A percentile compares a stretch with the other conserved stretches of the same genome.
These are phyloP conservation scores for Trifolium dubium DNA, from an alignment of 306 rosid genomes.

Conservation along the genomic window DNA sequence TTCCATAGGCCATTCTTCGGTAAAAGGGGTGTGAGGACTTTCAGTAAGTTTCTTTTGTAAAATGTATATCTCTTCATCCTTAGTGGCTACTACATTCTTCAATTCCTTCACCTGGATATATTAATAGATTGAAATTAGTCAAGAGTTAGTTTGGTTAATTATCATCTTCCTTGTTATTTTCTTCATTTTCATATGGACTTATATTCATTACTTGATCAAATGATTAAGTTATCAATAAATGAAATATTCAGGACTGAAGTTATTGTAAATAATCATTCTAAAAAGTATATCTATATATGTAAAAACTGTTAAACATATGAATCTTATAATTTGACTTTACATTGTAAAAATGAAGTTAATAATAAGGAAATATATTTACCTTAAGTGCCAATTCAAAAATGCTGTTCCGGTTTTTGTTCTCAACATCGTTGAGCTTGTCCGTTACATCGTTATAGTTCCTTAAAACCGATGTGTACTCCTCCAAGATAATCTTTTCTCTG, in stretches of 20 bases:
- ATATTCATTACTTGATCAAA: no score
- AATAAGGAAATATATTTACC: slow-evolving; percentile 30
- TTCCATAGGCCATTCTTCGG: slow-evolving; percentile 48
- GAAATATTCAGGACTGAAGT: no score
- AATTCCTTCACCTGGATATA: slow-evolving; percentile 59
- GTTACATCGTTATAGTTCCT: slow-evolving; percentile 69
- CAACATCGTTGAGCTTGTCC: slow-evolving; percentile 64
- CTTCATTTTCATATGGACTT: no score
- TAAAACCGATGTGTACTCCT: slow-evolving; percentile 75
- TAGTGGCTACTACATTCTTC: slow-evolving; percentile 55
- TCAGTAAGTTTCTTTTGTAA: slow-evolving; percentile 55
- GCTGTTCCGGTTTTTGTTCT: slow-evolving; percentile 68
- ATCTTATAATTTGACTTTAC: slow-evolving; percentile 6
- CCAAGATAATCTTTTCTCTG: slow-evolving; percentile 68
- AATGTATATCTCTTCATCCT: slow-evolving; percentile 65
- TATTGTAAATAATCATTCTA: neutral
- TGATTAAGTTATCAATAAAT: no score
- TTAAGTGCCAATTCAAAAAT: slow-evolving; percentile 68
- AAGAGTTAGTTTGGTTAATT: no score
- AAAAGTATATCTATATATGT: neutral
- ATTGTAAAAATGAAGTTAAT: slow-evolving; percentile 22
- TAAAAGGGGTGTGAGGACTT: slow-evolving; percentile 44
- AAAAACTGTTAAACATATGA: slow-evolving; percentile 5
- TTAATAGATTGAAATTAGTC: neutral
- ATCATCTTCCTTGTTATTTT: no score